phyloP scores from a whole-genome alignment of 2,329 filamentous ascomycete species.

The Lachnellula subtilissima region DNA sequence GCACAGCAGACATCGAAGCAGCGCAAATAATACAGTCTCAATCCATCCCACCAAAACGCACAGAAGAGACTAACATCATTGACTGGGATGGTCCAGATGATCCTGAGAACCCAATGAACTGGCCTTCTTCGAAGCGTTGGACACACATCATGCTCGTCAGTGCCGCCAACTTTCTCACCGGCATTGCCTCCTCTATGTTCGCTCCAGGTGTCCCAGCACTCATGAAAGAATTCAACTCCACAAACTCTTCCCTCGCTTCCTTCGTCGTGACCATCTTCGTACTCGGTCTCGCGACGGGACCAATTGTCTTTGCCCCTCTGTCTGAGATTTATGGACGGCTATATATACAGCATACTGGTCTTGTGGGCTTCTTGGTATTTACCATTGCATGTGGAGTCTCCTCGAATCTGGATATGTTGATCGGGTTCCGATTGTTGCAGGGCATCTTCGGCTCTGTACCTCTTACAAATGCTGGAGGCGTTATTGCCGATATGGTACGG shows the following conservation, averaged over 20 bases:
- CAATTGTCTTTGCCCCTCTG: slow-evolving; percentile 51
- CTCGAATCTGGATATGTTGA: slow-evolving; percentile 42
- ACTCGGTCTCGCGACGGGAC: slow-evolving; percentile 53
- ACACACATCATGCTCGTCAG: slow-evolving; percentile 5
- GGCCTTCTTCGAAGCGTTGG: slow-evolving; percentile 6
- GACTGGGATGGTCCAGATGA: slow-evolving; percentile 16
- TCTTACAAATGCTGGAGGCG: slow-evolving; percentile 57
- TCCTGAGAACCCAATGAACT: slow-evolving; percentile 14
- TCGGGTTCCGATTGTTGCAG: slow-evolving; percentile 55
- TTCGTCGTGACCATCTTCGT: slow-evolving; percentile 45
- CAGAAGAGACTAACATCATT: slow-evolving; percentile 2
- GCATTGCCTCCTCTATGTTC: slow-evolving; percentile 38
- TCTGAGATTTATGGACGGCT: slow-evolving; percentile 60
- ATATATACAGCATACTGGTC: neutral
- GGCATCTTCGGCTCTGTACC: slow-evolving; percentile 51
- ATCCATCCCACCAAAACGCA: neutral
- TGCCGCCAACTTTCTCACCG: slow-evolving; percentile 18
- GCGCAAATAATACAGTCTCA: neutral
- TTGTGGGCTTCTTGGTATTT: neutral
- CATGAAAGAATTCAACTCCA: slow-evolving; percentile 16
- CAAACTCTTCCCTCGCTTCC: slow-evolving; percentile 7
- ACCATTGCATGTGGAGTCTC: slow-evolving; percentile 29
- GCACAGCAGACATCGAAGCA: neutral
- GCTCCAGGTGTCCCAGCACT: slow-evolving; percentile 34
- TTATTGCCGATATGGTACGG: slow-evolving; percentile 59